A percentile compares a stretch with the other conserved stretches of the same genome.
These are phyloP conservation scores for Cyclostephanos tholiformis DNA, from an alignment of 108 stramenopile species.

Conservation along the genomic window DNA sequence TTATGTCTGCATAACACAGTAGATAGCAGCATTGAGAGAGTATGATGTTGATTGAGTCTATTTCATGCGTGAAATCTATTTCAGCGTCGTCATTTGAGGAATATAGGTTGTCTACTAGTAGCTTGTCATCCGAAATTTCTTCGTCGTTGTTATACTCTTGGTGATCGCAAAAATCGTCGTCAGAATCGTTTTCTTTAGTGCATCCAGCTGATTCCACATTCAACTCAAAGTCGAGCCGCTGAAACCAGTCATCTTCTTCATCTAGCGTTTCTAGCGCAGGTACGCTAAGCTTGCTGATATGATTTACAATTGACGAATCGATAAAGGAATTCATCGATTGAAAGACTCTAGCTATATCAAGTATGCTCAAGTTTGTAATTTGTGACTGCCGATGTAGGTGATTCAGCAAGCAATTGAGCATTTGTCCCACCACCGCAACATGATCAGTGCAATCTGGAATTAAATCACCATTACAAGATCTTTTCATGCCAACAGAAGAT, in stretches of 20 bases:
- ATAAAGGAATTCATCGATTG: constrained; percentile 38
- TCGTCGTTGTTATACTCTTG: constrained; percentile 4
- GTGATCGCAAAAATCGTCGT: constrained; percentile 11
- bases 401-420: constrained; percentile 34
- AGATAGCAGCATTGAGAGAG: constrained; percentile 46
- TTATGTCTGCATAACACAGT: constrained; percentile 40
- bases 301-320: constrained; percentile 19
- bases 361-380: constrained; percentile 9
- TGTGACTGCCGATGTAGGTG: constrained; percentile 22
- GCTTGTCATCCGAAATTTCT: constrained; percentile 9
- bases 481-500: neutral
- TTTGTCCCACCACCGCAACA: constrained; percentile 29
- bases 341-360: constrained; percentile 37
- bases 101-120: neutral
- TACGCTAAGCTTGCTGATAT: neutral
- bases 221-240: constrained; percentile 33
- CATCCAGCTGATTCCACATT: constrained; percentile 5
- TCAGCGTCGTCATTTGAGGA: constrained; percentile 7
- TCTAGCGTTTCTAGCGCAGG: neutral
- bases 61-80: constrained; percentile 24
- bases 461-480: neutral
- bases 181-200: constrained; percentile 3
- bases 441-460: constrained; percentile 8
- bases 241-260: constrained; percentile 18
- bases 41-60: constrained; percentile 35